Percentiles rank a stretch among this genome's conserved stretches.
Conservation (phyloP, 164 flowering plant genomes). For the Saururus chinensis region DNA sequence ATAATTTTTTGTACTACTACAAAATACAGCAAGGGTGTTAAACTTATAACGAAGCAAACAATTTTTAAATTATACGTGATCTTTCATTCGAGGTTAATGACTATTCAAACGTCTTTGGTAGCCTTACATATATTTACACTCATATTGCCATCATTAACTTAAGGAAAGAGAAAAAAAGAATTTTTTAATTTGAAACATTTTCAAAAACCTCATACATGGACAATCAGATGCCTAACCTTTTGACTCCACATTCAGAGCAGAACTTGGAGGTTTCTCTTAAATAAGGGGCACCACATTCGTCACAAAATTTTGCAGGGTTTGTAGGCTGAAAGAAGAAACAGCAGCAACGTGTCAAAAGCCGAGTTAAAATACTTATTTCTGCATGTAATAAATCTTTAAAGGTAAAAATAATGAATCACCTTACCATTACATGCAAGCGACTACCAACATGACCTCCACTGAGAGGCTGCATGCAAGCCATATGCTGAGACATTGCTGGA, state of each 20-base stretch:
- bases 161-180: too few species aligned
- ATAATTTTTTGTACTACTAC: too few species aligned
- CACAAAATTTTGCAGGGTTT: slow-evolving; percentile 83
- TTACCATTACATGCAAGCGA: slow-evolving; percentile 71
- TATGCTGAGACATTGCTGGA: slow-evolving; percentile 54
- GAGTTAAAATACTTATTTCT: background rate
- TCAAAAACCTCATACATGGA: too few species aligned
- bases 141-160: too few species aligned
- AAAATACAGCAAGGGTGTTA: too few species aligned
- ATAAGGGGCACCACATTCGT: slow-evolving; percentile 87
- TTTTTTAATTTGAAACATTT: too few species aligned
- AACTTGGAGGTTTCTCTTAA: slow-evolving; percentile 87
- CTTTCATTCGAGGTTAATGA: too few species aligned
- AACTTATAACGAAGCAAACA: too few species aligned
- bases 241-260: slow-evolving; percentile 87
- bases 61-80: too few species aligned
- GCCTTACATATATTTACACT: too few species aligned
- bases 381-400: background rate
- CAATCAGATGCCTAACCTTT: slow-evolving; percentile 71
- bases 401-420: slow-evolving; percentile 4
- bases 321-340: slow-evolving; percentile 36
- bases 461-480: slow-evolving; percentile 63
- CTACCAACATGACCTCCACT: slow-evolving; percentile 62
- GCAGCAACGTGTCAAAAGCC: background rate
- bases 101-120: too few species aligned